These are phyloP conservation scores for Sporothrix globosa DNA, from an alignment of 2,329 filamentous ascomycete genomes.

Conservation along the genomic window DNA sequence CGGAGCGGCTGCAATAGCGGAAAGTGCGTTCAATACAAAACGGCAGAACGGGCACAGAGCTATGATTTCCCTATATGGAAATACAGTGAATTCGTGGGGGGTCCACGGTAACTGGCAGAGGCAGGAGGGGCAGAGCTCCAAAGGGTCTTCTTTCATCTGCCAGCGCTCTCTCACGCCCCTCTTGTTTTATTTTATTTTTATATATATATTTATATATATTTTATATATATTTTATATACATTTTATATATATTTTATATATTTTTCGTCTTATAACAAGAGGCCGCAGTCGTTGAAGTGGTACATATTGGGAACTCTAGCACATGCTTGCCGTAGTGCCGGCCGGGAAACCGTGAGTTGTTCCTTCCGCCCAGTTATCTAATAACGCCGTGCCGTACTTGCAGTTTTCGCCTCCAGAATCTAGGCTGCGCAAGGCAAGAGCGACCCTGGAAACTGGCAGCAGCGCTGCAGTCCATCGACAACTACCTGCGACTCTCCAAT, in stretches of 20 bases:
- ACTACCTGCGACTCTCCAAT: not conserved
- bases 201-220: not conserved
- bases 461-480: not conserved
- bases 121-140: not conserved
- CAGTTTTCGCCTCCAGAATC: not conserved
- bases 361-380: not conserved
- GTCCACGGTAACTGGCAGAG: not conserved
- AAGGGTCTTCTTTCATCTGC: not conserved
- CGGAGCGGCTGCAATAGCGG: not conserved
- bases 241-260: not conserved
- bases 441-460: not conserved
- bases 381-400: no score
- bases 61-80: no score
- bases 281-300: not conserved
- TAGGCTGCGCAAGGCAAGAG: not conserved
- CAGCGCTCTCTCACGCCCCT: not conserved
- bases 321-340: conserved; percentile 8
- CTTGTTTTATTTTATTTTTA: not conserved
- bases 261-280: no score
- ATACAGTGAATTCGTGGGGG: not conserved
- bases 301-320: not conserved
- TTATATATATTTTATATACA: not conserved
- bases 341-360: conserved; percentile 3
- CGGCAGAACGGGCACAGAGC: no score
- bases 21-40: not conserved